Base-by-base conservation (phyloP, 1,139 yeast genomes). In the Eremothecium gossypii region DNA sequence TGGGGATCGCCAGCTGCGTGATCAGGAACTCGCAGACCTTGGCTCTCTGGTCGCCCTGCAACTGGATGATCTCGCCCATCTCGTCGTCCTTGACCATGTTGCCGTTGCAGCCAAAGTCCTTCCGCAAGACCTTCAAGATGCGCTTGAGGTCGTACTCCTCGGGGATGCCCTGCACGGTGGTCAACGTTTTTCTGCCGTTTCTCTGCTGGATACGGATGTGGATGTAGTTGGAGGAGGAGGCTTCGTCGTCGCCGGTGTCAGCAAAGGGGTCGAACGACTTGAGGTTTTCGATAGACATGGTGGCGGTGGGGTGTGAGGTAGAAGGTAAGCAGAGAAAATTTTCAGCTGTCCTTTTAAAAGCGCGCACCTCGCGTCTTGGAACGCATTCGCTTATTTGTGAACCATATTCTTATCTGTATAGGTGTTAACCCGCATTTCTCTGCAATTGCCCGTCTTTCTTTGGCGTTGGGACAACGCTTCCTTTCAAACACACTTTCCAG, bases 131-230 rank as follows among this genome's bases (percentile, higher is more conserved):
- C 68, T 86, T 86, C 61, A 91, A 75, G 61, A 91, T 87, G 63
- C 91, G 85, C 73, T 91, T 91, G 66, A 84, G 74, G 66, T 91
- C 98, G 70, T 86, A 91, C 67, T 91, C 97, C 54, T 71, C 78
- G 54, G 98, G 97, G 48, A 91, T 77, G 63, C 98, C 98, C 73
- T 91, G 97, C 49, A 91, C 97, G 34, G 98, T 91, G 54, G 98
- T 91, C 67, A 91, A 79, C 53, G 98, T 91, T 73, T 91, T 91
- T 73, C 98, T 89, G 67, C 98, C 98, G 75, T 91, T 91, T 77
- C 98, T 93, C 74, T 91, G 98, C 72, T 91, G 98, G 66, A 93
- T 89, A 77, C 98, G 94, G 66, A 91, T 87, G 70, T 89, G 98
- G 67, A 91, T 85, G 72, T 87, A 86, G 73, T 85, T 87, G 50